phyloP scores from a whole-genome alignment of 768 basidiomycete genomes.

The Pulveroboletus sp. region DNA sequence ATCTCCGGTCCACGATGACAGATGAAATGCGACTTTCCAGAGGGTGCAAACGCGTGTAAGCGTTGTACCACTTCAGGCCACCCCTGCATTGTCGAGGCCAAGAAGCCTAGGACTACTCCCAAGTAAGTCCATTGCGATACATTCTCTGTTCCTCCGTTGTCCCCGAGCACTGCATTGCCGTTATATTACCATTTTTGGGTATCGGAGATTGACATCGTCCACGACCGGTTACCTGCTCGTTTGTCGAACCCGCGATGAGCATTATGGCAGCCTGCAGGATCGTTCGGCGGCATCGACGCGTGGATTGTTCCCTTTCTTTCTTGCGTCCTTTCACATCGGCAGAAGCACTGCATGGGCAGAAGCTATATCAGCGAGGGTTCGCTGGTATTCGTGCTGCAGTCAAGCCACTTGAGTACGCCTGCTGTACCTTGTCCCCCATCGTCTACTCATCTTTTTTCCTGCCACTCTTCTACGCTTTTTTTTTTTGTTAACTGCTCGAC shows the following conservation, averaged over 20 bases:
- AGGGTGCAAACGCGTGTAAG: conserved; percentile 68
- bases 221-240: conserved; percentile 8
- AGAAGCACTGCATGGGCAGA: conserved; percentile 11
- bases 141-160: conserved; percentile 1
- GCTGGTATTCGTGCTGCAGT: neutral
- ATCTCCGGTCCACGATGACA: conserved; percentile 26
- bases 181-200: conserved; percentile 22
- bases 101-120: conserved; percentile 71
- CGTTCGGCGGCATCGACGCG: neutral
- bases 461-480: neutral
- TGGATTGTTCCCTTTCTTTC: neutral
- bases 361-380: conserved; percentile 4
- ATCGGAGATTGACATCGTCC: conserved; percentile 18
- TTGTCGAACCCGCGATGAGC: conserved; percentile 14
- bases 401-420: conserved; percentile 20
- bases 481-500: neutral
- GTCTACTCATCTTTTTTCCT: neutral
- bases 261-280: conserved; percentile 8
- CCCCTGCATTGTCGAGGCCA: conserved; percentile 77
- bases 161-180: conserved; percentile 23
- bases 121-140: conserved; percentile 56
- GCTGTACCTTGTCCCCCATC: neutral
- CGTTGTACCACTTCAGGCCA: conserved; percentile 71
- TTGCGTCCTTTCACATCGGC: conserved; percentile 10
- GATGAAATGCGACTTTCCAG: conserved; percentile 87